Percentiles rank a stretch among this genome's conserved stretches.
These are phyloP conservation scores for Phytopythium oedochilum DNA, from an alignment of 352 stramenopile species.

Conservation along the genomic window DNA sequence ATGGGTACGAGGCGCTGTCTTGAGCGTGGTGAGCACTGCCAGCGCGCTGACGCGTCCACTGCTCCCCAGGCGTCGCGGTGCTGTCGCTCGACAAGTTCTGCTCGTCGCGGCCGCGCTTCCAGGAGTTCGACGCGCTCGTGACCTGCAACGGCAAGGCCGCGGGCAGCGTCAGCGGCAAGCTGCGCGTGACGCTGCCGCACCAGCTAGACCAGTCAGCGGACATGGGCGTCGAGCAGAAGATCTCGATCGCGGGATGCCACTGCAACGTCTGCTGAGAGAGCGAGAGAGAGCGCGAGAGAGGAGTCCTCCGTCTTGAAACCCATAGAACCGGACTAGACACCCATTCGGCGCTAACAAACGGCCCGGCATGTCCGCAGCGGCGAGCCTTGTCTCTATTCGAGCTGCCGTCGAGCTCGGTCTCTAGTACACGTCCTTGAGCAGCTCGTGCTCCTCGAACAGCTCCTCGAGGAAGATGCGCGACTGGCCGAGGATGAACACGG, in stretches of 20 bases:
- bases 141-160: conserved; percentile 49
- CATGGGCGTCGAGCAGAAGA: conserved; percentile 15
- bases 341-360: neutral
- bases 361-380: neutral
- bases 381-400: neutral
- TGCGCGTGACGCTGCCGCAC: conserved; percentile 55
- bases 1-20: too few relatives aligned
- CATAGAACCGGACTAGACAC: too few relatives aligned
- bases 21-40: too few relatives aligned
- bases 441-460: conserved; percentile 54
- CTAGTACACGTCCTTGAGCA: conserved; percentile 32
- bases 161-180: conserved; percentile 40
- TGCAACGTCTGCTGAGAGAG: conserved; percentile 55
- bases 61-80: conserved; percentile 35
- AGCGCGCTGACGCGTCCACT: too few relatives aligned
- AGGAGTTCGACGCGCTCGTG: conserved; percentile 51
- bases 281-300: too few relatives aligned
- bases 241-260: conserved; percentile 41
- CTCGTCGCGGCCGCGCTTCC: conserved; percentile 27
- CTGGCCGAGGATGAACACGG: conserved; percentile 80
- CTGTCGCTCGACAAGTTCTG: conserved; percentile 59
- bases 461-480: conserved; percentile 67
- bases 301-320: neutral
- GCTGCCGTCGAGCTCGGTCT: neutral
- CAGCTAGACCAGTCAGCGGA: conserved; percentile 25